phyloP scores from a whole-genome alignment of 1,284 basidiomycete species.

The Puccinia brachypodii region DNA sequence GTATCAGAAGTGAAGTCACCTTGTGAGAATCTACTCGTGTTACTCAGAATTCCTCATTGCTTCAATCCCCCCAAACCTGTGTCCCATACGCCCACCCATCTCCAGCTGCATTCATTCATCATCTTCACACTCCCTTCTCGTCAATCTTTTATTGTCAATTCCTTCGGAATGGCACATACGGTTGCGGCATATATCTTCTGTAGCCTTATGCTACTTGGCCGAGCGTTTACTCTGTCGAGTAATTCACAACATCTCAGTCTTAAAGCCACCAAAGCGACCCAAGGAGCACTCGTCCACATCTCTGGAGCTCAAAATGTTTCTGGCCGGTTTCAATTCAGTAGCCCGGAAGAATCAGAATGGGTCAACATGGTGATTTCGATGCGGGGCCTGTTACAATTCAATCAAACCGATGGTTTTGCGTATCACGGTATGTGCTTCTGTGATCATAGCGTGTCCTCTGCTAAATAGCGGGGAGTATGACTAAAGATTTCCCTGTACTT shows the following conservation, averaged over 20 bases:
- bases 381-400: conserved; percentile 7
- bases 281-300: neutral
- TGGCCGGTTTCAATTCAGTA: conserved; percentile 9
- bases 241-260: neutral
- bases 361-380: conserved; percentile 7
- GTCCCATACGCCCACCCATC: too few relatives aligned
- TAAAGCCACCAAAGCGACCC: neutral
- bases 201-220: neutral
- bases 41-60: too few relatives aligned
- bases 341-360: neutral
- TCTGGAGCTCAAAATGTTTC: neutral
- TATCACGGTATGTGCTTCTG: conserved; percentile 2
- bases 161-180: neutral
- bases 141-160: neutral
- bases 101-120: neutral
- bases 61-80: too few relatives aligned
- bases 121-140: neutral
- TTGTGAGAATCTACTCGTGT: too few relatives aligned
- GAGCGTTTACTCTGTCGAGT: neutral
- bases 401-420: neutral
- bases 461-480: neutral
- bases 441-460: neutral
- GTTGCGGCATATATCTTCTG: neutral
- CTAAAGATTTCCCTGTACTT: neutral
- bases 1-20: too few relatives aligned